Conservation (phyloP, 768 basidiomycete genomes). For the Pisolithus microcarpus region DNA sequence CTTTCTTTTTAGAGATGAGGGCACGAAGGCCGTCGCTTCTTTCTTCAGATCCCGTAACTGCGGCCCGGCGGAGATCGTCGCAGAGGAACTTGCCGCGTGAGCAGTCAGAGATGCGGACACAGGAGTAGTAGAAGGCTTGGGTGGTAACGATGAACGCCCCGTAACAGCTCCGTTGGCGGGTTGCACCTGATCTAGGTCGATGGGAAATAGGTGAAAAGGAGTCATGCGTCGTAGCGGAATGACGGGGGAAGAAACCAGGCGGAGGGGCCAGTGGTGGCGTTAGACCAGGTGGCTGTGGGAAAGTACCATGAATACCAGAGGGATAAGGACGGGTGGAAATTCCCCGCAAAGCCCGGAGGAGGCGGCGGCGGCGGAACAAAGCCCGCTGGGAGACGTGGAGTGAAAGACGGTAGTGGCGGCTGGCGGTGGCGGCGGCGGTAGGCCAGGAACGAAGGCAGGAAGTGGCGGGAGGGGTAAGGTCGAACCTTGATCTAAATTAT, state of each 20-base stretch:
- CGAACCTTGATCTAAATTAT: too few relatives aligned
- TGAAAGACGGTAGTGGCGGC: constrained; percentile 13
- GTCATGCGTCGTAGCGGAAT: constrained; percentile 56
- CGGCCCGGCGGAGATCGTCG: constrained; percentile 78
- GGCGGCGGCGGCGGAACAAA: constrained; percentile 13
- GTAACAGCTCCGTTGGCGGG: constrained; percentile 36
- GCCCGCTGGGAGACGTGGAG: not conserved
- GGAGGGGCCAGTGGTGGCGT: constrained; percentile 29
- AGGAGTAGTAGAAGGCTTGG: constrained; percentile 29
- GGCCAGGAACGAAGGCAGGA: not conserved
- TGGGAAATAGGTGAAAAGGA: constrained; percentile 71
- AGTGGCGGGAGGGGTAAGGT: constrained; percentile 6
- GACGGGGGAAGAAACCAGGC: constrained; percentile 61
- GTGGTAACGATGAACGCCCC: constrained; percentile 38
- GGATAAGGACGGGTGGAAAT: not conserved
- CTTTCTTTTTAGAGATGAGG: constrained; percentile 73
- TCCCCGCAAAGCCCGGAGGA: constrained; percentile 13
- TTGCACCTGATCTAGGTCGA: constrained; percentile 71
- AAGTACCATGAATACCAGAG: constrained; percentile 11
- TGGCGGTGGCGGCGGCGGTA: constrained; percentile 16
- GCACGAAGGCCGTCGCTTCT: constrained; percentile 90
- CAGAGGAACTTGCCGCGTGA: constrained; percentile 37
- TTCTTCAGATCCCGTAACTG: constrained; percentile 90
- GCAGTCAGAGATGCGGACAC: constrained; percentile 38
- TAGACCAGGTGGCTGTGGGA: constrained; percentile 24